Evolutionary conservation across 192 early-diverging fungal species (phyloP), one percentile per base, ranked within the genome.

Genomic region (Coemansia sp.): DNA sequence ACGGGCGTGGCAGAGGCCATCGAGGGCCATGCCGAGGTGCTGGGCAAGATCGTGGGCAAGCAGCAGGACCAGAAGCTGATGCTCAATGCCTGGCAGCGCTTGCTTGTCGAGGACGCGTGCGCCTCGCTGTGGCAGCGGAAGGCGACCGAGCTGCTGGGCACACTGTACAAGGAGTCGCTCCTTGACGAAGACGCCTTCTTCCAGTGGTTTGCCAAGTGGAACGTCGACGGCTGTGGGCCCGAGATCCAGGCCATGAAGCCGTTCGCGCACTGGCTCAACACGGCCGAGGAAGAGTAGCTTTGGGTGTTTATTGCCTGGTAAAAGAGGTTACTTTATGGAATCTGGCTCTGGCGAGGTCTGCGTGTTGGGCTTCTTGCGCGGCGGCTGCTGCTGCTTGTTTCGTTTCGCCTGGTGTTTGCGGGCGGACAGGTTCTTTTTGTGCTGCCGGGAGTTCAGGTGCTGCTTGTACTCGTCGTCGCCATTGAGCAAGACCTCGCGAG

Each of bases 161-260:
- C 67, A 17, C 70, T 85, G 36, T 92, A 92, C 56, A 86, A 81
- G 47, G 44, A 44, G 34, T 89, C 90, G 52, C 60, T 86, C 41
- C 65, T 92, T 12, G 90, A 92, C 45, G 90, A 92, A 60, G 90
- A 92, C 21, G 78, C 76, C 13, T 81, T 88, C 58, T 37, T 81
- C 44, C 46, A 65, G 21, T 92, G 90, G 90, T 70, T 63, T 36
- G 40, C 28, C 12, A 31, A 31, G 14, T 58, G 51, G 25, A 81
- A 80, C 34, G 8, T 6, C 6, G 34, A 68, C 1, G 52, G 47
- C 29, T 38, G 48, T 36, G 48, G 51, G 5, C 66, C 67, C 7
- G 80, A 75, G 12, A 57, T 67, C 10, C 63, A 60, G 20, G 80
- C 82, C 11, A 55, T 91, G 36, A 82, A 80, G 55, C 80, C 85